Evolutionary conservation across 345 rosid genomes (phyloP), one percentile per base, ranked within the genome.

Genomic region (Arabis alpina): DNA sequence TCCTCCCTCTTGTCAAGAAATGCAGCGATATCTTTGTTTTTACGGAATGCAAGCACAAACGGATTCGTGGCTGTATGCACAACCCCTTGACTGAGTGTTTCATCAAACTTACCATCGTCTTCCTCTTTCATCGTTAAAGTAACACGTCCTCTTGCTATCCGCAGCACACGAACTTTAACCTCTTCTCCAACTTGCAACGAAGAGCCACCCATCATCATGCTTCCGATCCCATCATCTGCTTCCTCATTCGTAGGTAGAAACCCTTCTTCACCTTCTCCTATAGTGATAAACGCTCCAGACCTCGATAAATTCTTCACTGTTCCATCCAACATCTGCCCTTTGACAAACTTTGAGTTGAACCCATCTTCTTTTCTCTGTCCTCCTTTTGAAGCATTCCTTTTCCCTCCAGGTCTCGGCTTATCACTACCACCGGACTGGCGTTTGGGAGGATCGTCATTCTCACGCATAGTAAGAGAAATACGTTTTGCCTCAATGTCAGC

Each of bases 191-290:
- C 76, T 72, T 82, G 82, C 75, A 93, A 63, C 0, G 87, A 78
- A 45, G 95, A 80, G 49, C 75, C 82, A 74, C 77, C 77, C 77
- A 74, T 74, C 92, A 87, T 82, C 86, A 83, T 84, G 73, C 69
- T 86, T 54, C 76, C 81, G 55, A 87, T 68, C 37, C 87, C 94
- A 73, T 75, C 89, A 74, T 85, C 88, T 43, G 90, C 65, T 81
- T 87, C 98, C 79, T 93, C 96, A 56, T 87, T 72, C 3, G 75
- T 30, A 1, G 98, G 97, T 15, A 91, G 72, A 79, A 93, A 91
- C 69, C 98, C 97, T 80, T 93, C 96, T 72, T 87, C 97, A 5
- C 94, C 94, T 71, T 86, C 96, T 2, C 96, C 91, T 37, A 93
- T 92, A 14, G 92, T 76, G 32, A 93, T 86, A 77, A 93, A 90